Evolutionary conservation across 441 rosid genomes (phyloP).

Genomic region (Rhodomyrtus psidioides): DNA sequence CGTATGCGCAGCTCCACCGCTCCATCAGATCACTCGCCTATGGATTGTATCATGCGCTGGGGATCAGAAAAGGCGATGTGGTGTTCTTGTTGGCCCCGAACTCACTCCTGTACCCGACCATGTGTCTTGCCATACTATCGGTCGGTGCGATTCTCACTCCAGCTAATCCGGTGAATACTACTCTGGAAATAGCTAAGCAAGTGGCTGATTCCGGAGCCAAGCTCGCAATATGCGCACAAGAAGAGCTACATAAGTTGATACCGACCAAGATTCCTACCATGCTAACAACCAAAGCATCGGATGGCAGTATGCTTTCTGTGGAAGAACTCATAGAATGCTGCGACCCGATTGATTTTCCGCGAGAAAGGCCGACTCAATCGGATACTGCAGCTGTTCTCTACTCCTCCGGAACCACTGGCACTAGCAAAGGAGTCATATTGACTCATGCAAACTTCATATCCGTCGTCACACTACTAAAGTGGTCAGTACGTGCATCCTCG

Average conservation of each 20-base stretch:
- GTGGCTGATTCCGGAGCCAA: slow-evolving; percentile 46
- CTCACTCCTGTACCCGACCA: slow-evolving; percentile 37
- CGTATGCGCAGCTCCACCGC: slow-evolving; percentile 33
- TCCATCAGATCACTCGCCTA: slow-evolving; percentile 38
- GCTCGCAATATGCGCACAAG: slow-evolving; percentile 36
- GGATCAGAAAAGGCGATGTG: slow-evolving; percentile 44
- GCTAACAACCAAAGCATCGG: slow-evolving; percentile 15
- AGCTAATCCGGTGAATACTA: slow-evolving; percentile 50
- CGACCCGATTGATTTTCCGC: slow-evolving; percentile 28
- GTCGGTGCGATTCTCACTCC: slow-evolving; percentile 54
- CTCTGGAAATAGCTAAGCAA: slow-evolving; percentile 39
- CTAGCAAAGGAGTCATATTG: slow-evolving; percentile 54
- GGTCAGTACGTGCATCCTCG: slow-evolving; percentile 31
- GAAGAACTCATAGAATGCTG: slow-evolving; percentile 39
- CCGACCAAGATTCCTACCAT: slow-evolving; percentile 20
- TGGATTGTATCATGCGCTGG: slow-evolving; percentile 32
- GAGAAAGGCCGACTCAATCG: slow-evolving; percentile 17
- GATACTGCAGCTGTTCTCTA: slow-evolving; percentile 56
- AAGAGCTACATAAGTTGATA: slow-evolving; percentile 37
- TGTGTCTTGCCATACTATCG: slow-evolving; percentile 45
- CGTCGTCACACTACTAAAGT: slow-evolving; percentile 26
- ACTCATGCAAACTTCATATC: slow-evolving; percentile 52
- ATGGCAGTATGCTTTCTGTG: slow-evolving; percentile 11
- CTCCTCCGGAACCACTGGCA: slow-evolving; percentile 67
- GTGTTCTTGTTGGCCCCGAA: slow-evolving; percentile 55